Base-by-base conservation (phyloP, 1,284 basidiomycete species). In the Ganoderma lingzhi region DNA sequence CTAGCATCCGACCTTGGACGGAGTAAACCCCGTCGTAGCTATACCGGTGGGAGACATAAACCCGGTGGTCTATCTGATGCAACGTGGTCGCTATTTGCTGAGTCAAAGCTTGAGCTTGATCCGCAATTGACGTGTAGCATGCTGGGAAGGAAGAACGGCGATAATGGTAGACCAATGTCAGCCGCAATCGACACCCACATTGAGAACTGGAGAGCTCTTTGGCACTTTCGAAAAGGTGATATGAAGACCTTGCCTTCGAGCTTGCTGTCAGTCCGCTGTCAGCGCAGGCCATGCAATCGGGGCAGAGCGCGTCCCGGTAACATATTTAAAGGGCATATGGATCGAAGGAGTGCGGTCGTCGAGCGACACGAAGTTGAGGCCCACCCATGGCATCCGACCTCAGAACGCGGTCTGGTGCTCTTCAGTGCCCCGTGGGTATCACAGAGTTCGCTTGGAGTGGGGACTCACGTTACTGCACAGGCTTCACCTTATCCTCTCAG, bases 341-440 rank as follows among this genome's bases (percentile, higher is more conserved):
- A 6, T 17, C 45, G 6, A 17, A 48, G 10, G 23, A 0, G 23
- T 51, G 12, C 48, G 14, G 23, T 51, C 48, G 23, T 51, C 23
- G 23, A 28, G 48, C 9, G 19, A 51, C 23, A 3, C 48, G 14
- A 12, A 9, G 4, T 10, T 28, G 23, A 51, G 3, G 5, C 6
- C 9, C 2, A 28, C 30, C 32, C 30, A 56, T 56, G 32, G 15
- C 5, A 32, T 19, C 30, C 53, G 53, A 56, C 30, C 30, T 30
- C 35, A 32, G 30, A 56, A 15, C 37, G 45, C 48, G 23, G 51
- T 1, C 32, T 55, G 10, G 63, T 64, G 15, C 63, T 64, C 15
- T 64, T 51, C 17, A 37, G 63, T 28, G 63, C 63, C 62, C 62
- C 0, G 62, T 63, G 45, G 14, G 62, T 63, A 15, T 10, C 48